Evolutionary conservation across 129 eudicot species (phyloP), one percentile per base, ranked within the genome.

Genomic region (Tagetes patula): DNA sequence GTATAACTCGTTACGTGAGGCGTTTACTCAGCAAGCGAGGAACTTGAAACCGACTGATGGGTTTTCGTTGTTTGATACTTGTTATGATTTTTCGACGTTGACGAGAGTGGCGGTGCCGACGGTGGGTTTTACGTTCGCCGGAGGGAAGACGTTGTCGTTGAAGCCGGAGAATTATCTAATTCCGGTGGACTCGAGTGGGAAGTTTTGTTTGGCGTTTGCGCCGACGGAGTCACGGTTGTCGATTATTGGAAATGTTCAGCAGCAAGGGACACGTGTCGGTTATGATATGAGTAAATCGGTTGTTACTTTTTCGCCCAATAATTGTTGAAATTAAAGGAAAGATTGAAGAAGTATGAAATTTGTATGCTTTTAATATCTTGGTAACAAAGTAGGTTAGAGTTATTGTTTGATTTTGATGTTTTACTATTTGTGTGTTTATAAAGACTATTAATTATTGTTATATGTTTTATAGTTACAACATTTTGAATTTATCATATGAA

Each of bases 261-360:
- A 89, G 77, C 96, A 89, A 53, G 92, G 96, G 87, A 89, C 85
- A 75, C 96, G 96, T 78, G 92, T 89, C 83, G 78, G 80, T 73
- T 86, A 84, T 56, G 85, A 86, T 67, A 27, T 86, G 31, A 85
- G 82, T 38, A 75, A 81, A 63, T 78, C 77, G 0, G n/a, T 53
- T 13, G 83, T 89, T 46, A 86, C 82, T 2, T 89, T 89, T 52
- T 80, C 87, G 59, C 82, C 86, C 7, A 82, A 85, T 78, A 89
- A 86, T 65, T 89, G 96, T 78, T 89, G 46, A 67, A 42, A 8
- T 34, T 34, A 52, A 33, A 20, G n/a, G 10, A 68, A 61, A 61
- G 43, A 34, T 33, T 68, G 11, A 48, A 41, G 59, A 49, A 54
- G 59, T 77, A 78, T 68, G 39, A 13, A 48, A 43, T 72, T 8